phyloP scores from a whole-genome alignment of 164 flowering plant species.

The Protea cynaroides region DNA sequence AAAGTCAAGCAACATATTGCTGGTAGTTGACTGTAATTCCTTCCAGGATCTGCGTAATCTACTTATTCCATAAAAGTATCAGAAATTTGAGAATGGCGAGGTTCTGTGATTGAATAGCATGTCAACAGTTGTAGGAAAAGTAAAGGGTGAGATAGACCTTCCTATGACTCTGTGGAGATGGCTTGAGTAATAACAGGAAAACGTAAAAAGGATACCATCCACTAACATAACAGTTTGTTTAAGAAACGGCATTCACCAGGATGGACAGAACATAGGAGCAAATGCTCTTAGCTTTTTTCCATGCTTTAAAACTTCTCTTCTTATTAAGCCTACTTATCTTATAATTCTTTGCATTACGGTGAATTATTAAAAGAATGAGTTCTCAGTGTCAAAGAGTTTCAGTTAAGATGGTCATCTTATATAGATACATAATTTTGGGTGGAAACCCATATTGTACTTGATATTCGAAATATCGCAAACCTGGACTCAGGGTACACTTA shows the following conservation, averaged over 20 bases:
- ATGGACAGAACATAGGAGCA: background rate
- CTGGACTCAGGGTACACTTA: background rate
- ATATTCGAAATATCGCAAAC: background rate
- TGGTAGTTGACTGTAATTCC: too few relatives aligned
- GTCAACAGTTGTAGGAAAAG: too few relatives aligned
- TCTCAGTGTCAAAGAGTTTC: too few relatives aligned
- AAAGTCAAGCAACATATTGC: too few relatives aligned
- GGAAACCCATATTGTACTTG: background rate
- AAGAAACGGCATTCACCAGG: background rate
- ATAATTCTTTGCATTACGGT: background rate
- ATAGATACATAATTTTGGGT: background rate
- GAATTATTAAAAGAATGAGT: background rate
- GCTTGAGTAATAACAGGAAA: background rate
- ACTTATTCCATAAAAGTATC: too few relatives aligned
- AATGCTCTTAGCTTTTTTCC: background rate
- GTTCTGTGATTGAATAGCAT: too few relatives aligned
- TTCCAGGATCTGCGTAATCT: too few relatives aligned
- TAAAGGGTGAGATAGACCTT: too few relatives aligned
- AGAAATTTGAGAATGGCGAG: too few relatives aligned
- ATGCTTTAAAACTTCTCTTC: background rate
- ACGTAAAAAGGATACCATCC: background rate
- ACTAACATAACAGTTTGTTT: background rate
- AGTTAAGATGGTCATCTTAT: too few relatives aligned
- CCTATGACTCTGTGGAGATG: background rate
- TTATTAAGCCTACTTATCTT: background rate